Evolutionary conservation across 2,329 filamentous ascomycete species (phyloP), one percentile per base, ranked within the genome.

Genomic region (Fusarium secorum): DNA sequence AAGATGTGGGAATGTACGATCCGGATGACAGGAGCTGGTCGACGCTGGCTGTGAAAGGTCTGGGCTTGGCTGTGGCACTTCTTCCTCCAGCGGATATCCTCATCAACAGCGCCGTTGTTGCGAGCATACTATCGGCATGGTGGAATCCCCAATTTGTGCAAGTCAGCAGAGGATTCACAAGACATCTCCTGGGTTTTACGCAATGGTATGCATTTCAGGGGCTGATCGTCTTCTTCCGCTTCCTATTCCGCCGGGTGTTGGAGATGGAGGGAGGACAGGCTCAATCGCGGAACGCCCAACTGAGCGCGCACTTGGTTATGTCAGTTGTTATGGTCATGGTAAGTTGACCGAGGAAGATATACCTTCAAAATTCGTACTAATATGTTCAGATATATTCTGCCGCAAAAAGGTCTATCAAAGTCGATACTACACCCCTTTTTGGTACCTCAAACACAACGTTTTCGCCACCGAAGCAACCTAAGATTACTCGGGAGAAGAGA

Each of bases 111-210:
- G 83, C 86, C 24, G 79, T 90, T 24, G 72, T 80, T 56, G 79
- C 85, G 17, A 86, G 85, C 38, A 70, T 88, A 5, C 73, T 85
- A 22, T 86, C 89, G 6, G 79, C 86, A 17, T 91, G 89, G 86
- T 93, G 91, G 91, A 93, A 93, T 68, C 90, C 90, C 1, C 86
- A 86, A 64, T 87, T 92, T 70, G 85, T 87, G 36, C 84, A 90
- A 73, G 87, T 86, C 7, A 82, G 84, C 36, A 83, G 86, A n/a
- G 90, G 88, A 59, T 91, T 86, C 76, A 87, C 84, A 32, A 85
- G 82, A 67, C 89, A 87, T 61, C 83, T 93, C 35, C 77, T 85
- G 6, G 90, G 90, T 0, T 85, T 93, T 17, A 82, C 83, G 7
- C 85, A 88, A 55, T 92, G 92, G 85, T 93, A 93, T 76, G 84